These are phyloP conservation scores for Arctium minus DNA, from an alignment of 129 eudicot species.

Conservation along the genomic window DNA sequence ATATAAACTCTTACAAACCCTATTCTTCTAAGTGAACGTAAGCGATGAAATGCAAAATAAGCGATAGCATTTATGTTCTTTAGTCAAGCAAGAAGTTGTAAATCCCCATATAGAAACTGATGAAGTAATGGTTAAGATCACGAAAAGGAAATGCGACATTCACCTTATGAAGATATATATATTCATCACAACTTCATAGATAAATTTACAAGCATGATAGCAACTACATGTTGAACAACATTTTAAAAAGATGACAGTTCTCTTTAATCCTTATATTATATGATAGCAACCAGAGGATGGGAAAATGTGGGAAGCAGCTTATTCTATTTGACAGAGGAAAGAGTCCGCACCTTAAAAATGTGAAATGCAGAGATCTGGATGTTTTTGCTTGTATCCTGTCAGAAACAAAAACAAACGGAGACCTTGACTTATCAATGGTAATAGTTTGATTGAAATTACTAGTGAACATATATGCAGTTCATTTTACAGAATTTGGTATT, in stretches of 20 bases:
- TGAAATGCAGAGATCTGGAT: constrained; percentile 98
- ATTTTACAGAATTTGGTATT: neutral
- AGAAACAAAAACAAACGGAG: constrained; percentile 13
- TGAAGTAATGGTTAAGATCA: neutral
- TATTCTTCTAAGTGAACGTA: neutral
- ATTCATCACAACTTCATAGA: neutral
- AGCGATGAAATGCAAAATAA: constrained; percentile 4
- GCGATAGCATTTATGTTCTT: neutral
- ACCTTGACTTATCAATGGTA: constrained; percentile 6
- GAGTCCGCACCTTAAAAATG: constrained; percentile 74
- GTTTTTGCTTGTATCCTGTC: constrained; percentile 93
- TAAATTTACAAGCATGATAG: neutral
- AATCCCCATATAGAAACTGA: neutral
- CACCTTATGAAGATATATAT: neutral
- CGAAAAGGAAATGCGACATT: neutral
- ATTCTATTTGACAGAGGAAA: neutral
- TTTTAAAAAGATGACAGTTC: neutral
- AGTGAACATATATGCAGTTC: constrained; percentile 4
- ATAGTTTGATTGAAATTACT: neutral
- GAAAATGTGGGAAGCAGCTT: constrained; percentile 1
- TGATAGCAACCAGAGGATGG: neutral
- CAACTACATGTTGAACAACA: no score
- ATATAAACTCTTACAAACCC: neutral
- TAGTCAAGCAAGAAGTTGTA: neutral
- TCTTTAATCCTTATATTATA: no score